These are phyloP conservation scores for Orychophragmus violaceus DNA, from an alignment of 345 rosid genomes.

Conservation along the genomic window DNA sequence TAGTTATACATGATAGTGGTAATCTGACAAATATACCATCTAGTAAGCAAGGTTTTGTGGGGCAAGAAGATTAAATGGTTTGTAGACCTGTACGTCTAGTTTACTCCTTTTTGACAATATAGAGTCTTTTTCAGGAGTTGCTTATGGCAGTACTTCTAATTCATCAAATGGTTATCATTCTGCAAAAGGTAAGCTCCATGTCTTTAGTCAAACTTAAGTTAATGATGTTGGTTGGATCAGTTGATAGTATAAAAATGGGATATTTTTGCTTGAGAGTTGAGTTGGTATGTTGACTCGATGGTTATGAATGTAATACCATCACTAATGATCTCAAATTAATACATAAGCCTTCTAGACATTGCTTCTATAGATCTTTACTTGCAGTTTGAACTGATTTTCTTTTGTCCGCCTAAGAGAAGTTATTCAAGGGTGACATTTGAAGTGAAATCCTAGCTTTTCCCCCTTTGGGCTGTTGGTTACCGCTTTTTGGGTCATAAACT, in stretches of 20 bases:
- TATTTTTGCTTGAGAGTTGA: background rate
- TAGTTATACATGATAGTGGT: background rate
- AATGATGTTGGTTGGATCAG: background rate
- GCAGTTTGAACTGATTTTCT: constrained; percentile 4
- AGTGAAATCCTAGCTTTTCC: background rate
- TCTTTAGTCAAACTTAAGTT: constrained; percentile 13
- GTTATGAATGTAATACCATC: background rate
- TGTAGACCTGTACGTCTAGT: constrained; percentile 7
- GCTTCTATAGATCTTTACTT: background rate
- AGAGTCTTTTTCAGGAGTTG: constrained; percentile 80
- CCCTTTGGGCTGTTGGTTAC: background rate
- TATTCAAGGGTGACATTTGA: constrained; percentile 1
- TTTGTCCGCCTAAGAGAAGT: background rate
- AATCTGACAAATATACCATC: background rate
- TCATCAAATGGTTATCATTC: constrained; percentile 75
- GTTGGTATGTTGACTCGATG: constrained; percentile 14
- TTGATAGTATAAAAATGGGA: background rate
- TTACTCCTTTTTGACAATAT: constrained; percentile 40
- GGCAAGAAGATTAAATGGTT: background rate
- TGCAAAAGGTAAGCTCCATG: constrained; percentile 76
- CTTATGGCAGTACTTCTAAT: constrained; percentile 74
- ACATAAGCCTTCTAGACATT: background rate
- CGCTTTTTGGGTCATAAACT: background rate
- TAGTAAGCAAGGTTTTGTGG: background rate
- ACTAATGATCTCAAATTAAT: background rate